Percentiles rank a stretch among this genome's conserved stretches.
Evolutionary conservation across 768 basidiomycete species (phyloP).

Genomic region (Pseudohyphozyma bogoriensis): DNA sequence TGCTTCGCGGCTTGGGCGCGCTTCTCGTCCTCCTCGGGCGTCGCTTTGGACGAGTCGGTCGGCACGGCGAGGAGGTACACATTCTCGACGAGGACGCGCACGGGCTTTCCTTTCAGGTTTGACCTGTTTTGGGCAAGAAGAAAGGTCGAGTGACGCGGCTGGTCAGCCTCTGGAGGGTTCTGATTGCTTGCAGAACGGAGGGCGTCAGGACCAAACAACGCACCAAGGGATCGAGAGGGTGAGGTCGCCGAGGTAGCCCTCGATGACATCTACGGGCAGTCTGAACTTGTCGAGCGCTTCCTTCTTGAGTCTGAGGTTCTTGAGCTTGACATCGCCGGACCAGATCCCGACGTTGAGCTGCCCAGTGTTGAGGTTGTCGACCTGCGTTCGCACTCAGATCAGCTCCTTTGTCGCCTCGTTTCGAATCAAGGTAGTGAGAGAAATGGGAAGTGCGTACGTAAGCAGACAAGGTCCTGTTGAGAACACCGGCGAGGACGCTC

Average conservation of each 20-base stretch:
- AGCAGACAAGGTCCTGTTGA: too few relatives aligned
- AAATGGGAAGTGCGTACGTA: background rate
- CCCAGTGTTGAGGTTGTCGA: slow-evolving; percentile 88
- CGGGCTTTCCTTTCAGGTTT: slow-evolving; percentile 76
- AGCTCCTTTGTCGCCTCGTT: background rate
- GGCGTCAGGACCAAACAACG: too few relatives aligned
- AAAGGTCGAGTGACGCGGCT: too few relatives aligned
- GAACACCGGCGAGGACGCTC: background rate
- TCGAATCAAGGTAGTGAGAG: slow-evolving; percentile 2
- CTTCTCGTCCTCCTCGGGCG: slow-evolving; percentile 67
- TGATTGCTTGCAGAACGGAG: too few relatives aligned
- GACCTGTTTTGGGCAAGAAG: slow-evolving; percentile 35
- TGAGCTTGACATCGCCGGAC: slow-evolving; percentile 50
- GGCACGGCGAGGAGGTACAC: slow-evolving; percentile 89
- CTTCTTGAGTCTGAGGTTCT: slow-evolving; percentile 77
- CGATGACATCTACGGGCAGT: slow-evolving; percentile 85
- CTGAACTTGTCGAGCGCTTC: slow-evolving; percentile 90
- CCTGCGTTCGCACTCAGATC: slow-evolving; percentile 48
- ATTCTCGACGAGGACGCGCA: slow-evolving; percentile 83
- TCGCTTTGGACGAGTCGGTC: slow-evolving; percentile 45
- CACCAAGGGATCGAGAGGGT: slow-evolving; percentile 76
- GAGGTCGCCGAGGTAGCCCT: slow-evolving; percentile 81
- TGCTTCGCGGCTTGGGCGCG: slow-evolving; percentile 74
- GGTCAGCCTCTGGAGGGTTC: too few relatives aligned
- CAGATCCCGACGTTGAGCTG: slow-evolving; percentile 89